phyloP scores from a whole-genome alignment of 1,284 basidiomycete species.

The Singerocomus inundabilis region DNA sequence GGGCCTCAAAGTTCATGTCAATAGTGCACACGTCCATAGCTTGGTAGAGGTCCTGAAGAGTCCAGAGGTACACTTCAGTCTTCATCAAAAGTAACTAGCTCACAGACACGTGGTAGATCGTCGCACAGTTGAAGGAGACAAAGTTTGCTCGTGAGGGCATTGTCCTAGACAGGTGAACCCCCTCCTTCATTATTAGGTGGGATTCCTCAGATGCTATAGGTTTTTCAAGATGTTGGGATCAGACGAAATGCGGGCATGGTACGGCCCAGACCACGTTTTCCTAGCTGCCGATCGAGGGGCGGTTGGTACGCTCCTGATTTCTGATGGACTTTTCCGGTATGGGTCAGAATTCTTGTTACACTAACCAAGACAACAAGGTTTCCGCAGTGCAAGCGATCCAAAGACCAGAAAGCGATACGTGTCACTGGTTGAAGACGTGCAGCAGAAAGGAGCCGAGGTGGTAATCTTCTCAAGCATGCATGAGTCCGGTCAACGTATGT shows the following conservation, averaged over 20 bases:
- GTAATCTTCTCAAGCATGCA: conserved; percentile 99
- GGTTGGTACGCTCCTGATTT: conserved; percentile 92
- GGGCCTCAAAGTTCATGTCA: conserved; percentile 89
- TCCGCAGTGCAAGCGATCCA: conserved; percentile 68
- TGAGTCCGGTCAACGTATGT: conserved; percentile 92
- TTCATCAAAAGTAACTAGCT: background rate
- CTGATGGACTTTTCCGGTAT: conserved; percentile 91
- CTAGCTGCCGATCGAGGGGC: conserved; percentile 93
- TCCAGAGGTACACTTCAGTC: conserved; percentile 66
- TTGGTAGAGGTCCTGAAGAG: conserved; percentile 93
- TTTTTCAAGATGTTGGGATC: conserved; percentile 96
- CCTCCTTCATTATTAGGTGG: background rate
- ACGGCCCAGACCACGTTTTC: conserved; percentile 92
- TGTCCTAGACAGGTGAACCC: conserved; percentile 77
- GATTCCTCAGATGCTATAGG: conserved; percentile 42
- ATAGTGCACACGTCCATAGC: conserved; percentile 94
- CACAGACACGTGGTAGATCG: conserved; percentile 44
- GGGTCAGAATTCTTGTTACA: conserved; percentile 10
- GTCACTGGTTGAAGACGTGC: conserved; percentile 84
- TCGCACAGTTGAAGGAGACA: conserved; percentile 86
- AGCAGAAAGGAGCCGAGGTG: conserved; percentile 87
- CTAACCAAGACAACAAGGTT: background rate
- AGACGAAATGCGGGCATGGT: conserved; percentile 98
- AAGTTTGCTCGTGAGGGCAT: conserved; percentile 97
- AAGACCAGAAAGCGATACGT: conserved; percentile 84